Base-by-base conservation (phyloP, 306 rosid genomes). In the Elaeagnus macrophylla region DNA sequence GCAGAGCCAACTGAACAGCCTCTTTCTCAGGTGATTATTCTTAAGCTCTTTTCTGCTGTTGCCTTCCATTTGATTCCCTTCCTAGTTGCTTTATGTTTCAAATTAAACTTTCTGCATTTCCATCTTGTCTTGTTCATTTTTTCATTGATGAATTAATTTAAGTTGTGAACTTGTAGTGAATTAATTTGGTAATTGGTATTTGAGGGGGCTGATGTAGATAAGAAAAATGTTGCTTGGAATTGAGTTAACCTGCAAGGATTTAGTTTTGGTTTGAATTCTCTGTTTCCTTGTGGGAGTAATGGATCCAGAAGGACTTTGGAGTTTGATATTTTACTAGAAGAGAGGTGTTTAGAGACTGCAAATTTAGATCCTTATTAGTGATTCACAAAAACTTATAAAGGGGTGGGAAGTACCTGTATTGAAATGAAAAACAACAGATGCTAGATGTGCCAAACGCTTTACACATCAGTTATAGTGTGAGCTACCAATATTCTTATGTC, bases 21-120 rank as follows among this genome's bases (percentile, higher is more conserved):
- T 59, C n/a, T 60, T 16, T 60, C 10, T 35, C 73, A 74, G 96
- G 94, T 84, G 66, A 48, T 62, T 60, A 59, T 62, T 17, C 39
- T 46, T 59, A 45, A 43, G 9, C 48, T 64, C 17, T 18, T 54
- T 43, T 19, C 54, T 56, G 53, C 10, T 46, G 39, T 48, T 41
- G 32, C 38, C 32, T 37, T 36, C 14, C 13, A 35, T 2, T 14
- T 10, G 51, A 10, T 35, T 39, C 11, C 9, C 38, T 47, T 39
- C 53, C 8, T 45, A 13, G 47, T 16, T 54, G 9, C 10, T 37
- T n/a, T 16, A 54, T 48, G 8, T 20, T 50, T 61, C 50, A 2
- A n/a, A 40, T 42, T 14, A 2, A 18, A 37, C 19, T n/a, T 32
- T 44, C n/a, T 35, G 25, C 25, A 25, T 38, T 20, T n/a, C 16